A percentile compares a stretch with the other conserved stretches of the same genome.
These are phyloP conservation scores for Yueomyces sinensis DNA, from an alignment of 805 yeast genomes.

Conservation along the genomic window DNA sequence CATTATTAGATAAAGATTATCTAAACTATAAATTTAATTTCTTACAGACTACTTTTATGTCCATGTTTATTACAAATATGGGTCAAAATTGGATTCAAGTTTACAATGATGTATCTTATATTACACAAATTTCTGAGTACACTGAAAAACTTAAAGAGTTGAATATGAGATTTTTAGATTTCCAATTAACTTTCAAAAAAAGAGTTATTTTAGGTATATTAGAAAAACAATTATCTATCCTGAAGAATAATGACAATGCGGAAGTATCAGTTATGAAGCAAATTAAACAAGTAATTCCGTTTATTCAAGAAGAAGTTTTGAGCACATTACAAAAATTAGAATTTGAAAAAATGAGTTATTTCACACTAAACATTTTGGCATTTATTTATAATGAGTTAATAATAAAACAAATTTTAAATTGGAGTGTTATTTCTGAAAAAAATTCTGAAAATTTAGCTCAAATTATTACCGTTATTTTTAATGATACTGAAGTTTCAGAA, in stretches of 20 bases:
- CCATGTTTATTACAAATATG: constrained; percentile 9
- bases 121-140: constrained; percentile 1
- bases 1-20: constrained; percentile 7
- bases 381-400: constrained; percentile 14
- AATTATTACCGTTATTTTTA: constrained; percentile 11
- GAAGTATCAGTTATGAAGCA: constrained; percentile 12
- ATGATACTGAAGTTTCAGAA: constrained; percentile 11
- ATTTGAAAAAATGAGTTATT: constrained; percentile 5
- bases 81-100: constrained; percentile 18
- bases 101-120: constrained; percentile 13
- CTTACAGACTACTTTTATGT: constrained; percentile 18
- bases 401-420: constrained; percentile 10
- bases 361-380: constrained; percentile 7
- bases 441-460: constrained; percentile 21
- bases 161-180: constrained; percentile 9
- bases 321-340: constrained; percentile 8
- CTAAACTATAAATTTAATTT: constrained; percentile 16
- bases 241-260: constrained; percentile 11
- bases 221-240: constrained; percentile 9
- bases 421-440: constrained; percentile 23
- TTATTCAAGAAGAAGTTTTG: constrained; percentile 8
- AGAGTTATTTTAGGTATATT: constrained; percentile 6
- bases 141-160: constrained; percentile 13
- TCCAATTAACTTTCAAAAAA: constrained; percentile 8
- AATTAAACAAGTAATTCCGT: constrained; percentile 12